phyloP scores from a whole-genome alignment of 2,329 filamentous ascomycete genomes.

The Elsinoe arachidis region DNA sequence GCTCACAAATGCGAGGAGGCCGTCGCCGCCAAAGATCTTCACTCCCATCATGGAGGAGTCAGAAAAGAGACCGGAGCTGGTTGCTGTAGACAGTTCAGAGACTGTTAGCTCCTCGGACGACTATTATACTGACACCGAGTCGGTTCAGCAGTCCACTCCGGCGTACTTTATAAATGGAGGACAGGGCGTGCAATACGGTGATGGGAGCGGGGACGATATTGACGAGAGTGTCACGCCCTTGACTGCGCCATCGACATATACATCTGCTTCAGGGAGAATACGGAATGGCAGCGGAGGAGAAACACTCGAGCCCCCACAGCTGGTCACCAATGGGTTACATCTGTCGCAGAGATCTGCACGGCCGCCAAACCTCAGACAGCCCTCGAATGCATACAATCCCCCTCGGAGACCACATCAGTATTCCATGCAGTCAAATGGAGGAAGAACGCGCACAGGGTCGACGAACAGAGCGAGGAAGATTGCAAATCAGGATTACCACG shows the following conservation, averaged over 20 bases:
- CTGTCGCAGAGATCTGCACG: constrained; percentile 23
- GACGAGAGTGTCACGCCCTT: constrained; percentile 23
- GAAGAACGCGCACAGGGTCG: constrained; percentile 49
- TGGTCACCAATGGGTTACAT: constrained; percentile 21
- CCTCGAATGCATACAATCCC: constrained; percentile 43
- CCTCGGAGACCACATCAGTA: constrained; percentile 41
- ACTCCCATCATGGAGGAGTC: constrained; percentile 27
- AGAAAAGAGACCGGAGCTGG: constrained; percentile 24
- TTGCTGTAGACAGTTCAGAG: constrained; percentile 26
- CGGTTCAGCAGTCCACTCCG: constrained; percentile 7
- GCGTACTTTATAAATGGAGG: constrained; percentile 10
- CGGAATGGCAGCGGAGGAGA: constrained; percentile 15
- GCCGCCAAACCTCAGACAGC: constrained; percentile 37
- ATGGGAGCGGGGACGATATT: constrained; percentile 8
- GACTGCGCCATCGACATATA: constrained; percentile 23
- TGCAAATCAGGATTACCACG: constrained; percentile 64
- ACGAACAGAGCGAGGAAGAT: constrained; percentile 50
- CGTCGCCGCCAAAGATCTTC: constrained; percentile 11
- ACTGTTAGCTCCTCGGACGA: constrained; percentile 22
- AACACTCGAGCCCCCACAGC: constrained; percentile 16
- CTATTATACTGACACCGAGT: constrained; percentile 17
- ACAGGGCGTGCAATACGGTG: constrained; percentile 11
- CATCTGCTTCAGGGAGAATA: constrained; percentile 15
- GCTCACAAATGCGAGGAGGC: not conserved
- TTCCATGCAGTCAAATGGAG: constrained; percentile 35